Conservation (phyloP, 257 asterid genomes). For the Henckelia pumila region DNA sequence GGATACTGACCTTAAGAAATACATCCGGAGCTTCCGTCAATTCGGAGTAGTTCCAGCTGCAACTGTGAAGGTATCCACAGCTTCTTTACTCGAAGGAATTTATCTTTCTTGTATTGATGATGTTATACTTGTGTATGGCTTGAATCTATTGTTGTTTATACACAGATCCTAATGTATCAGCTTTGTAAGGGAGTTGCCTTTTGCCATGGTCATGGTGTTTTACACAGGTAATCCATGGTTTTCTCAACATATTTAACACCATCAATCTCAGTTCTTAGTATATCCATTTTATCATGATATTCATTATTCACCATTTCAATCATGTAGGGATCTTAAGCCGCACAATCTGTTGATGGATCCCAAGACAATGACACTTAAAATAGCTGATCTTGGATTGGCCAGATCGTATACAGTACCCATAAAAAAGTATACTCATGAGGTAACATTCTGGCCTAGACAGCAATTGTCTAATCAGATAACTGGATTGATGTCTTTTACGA, state of each 20-base stretch:
- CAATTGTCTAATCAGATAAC: not conserved
- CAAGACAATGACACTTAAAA: slow-evolving; percentile 84
- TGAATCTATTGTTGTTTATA: not conserved
- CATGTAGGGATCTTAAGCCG: slow-evolving; percentile 86
- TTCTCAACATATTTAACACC: not conserved
- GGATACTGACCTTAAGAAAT: slow-evolving; percentile 92
- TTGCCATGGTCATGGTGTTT: slow-evolving; percentile 95
- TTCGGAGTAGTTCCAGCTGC: slow-evolving; percentile 47
- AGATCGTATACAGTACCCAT: slow-evolving; percentile 89
- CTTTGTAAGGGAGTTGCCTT: slow-evolving; percentile 94
- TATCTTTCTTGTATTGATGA: not conserved
- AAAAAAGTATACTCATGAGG: slow-evolving; percentile 98
- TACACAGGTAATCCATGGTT: slow-evolving; percentile 58
- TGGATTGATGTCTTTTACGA: not conserved
- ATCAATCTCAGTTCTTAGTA: not conserved
- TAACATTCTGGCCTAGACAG: slow-evolving; percentile 17
- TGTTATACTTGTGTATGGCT: not conserved
- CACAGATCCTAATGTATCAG: slow-evolving; percentile 88
- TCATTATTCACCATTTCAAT: slow-evolving; percentile 3
- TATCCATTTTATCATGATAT: not conserved
- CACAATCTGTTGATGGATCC: slow-evolving; percentile 97
- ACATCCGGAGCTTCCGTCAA: slow-evolving; percentile 67
- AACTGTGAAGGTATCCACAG: slow-evolving; percentile 51
- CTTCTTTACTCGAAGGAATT: not conserved
- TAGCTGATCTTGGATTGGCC: slow-evolving; percentile 97